A percentile compares a stretch with the other conserved stretches of the same genome.
Evolutionary conservation across 148 eudicot genomes (phyloP).

Genomic region (Nyssa sinensis): DNA sequence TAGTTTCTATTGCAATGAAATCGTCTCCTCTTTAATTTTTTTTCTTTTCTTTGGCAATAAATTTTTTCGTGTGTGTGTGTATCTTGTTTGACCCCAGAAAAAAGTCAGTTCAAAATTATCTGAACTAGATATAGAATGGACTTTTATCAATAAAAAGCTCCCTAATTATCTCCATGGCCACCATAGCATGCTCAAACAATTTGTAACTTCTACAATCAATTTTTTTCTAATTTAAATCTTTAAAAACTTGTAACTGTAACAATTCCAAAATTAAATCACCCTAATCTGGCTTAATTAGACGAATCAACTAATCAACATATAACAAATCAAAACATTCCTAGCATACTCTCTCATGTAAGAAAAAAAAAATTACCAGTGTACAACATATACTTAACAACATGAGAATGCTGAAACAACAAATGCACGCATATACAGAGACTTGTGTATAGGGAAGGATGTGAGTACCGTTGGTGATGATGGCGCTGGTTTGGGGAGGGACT

Average conservation of each 20-base stretch:
- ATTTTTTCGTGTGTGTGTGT: too few species aligned
- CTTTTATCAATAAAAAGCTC: too few species aligned
- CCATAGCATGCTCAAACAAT: not conserved
- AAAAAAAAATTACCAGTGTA: not conserved
- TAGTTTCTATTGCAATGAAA: too few species aligned
- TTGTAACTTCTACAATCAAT: not conserved
- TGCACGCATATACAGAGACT: not conserved
- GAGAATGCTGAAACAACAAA: not conserved
- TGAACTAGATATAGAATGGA: too few species aligned
- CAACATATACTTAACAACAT: not conserved
- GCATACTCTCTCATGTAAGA: too few species aligned
- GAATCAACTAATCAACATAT: too few species aligned
- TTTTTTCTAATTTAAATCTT: too few species aligned
- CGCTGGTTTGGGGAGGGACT: slow-evolving; percentile 99
- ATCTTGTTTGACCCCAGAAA: too few species aligned
- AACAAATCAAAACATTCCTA: not conserved
- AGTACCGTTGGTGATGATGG: slow-evolving; percentile 90
- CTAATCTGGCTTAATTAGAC: not conserved
- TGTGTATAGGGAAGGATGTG: not conserved
- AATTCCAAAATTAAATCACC: not conserved
- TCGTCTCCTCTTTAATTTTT: too few species aligned
- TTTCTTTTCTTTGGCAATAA: too few species aligned
- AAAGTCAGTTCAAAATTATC: too few species aligned
- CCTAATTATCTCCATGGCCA: too few species aligned
- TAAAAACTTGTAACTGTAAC: not conserved